A percentile compares a stretch with the other conserved stretches of the same genome.
These are phyloP conservation scores for Primulina eburnea DNA, from an alignment of 257 asterid genomes.

Conservation along the genomic window DNA sequence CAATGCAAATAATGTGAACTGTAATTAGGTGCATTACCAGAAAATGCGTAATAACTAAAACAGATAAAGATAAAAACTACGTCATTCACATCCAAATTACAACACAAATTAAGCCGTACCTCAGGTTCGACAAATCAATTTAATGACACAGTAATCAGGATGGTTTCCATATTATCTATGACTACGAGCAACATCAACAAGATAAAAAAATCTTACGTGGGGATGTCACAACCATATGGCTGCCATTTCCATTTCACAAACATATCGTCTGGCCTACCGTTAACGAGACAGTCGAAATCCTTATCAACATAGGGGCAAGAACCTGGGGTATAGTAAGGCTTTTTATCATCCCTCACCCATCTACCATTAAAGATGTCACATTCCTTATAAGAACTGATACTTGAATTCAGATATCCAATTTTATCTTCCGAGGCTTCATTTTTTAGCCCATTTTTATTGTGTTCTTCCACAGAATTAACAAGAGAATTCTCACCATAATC, in stretches of 20 bases:
- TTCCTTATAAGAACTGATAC: conserved; percentile 39
- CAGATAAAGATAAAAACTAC: not conserved
- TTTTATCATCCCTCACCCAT: conserved; percentile 79
- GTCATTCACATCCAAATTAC: no score
- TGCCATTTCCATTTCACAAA: conserved; percentile 90
- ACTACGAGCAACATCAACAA: not conserved
- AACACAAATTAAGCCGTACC: no score
- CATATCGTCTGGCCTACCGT: conserved; percentile 70
- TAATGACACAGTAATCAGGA: not conserved
- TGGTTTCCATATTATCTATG: not conserved
- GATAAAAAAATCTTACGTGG: conserved; percentile 47
- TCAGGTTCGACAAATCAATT: no score
- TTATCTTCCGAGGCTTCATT: conserved; percentile 18
- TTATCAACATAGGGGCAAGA: conserved; percentile 77
- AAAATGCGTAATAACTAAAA: conserved; percentile 4
- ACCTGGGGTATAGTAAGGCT: conserved; percentile 77
- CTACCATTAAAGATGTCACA: conserved; percentile 81
- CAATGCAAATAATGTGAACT: not conserved
- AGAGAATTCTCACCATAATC: conserved; percentile 17
- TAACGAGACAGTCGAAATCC: conserved; percentile 78
- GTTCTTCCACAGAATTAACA: not conserved
- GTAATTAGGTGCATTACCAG: conserved; percentile 7
- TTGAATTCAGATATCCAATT: conserved; percentile 8
- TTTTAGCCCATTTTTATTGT: no score
- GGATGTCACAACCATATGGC: conserved; percentile 78